A percentile compares a stretch with the other conserved stretches of the same genome.
These are phyloP conservation scores for Cladophialophora yegresii DNA, from an alignment of 2,329 filamentous ascomycete species.

Conservation along the genomic window DNA sequence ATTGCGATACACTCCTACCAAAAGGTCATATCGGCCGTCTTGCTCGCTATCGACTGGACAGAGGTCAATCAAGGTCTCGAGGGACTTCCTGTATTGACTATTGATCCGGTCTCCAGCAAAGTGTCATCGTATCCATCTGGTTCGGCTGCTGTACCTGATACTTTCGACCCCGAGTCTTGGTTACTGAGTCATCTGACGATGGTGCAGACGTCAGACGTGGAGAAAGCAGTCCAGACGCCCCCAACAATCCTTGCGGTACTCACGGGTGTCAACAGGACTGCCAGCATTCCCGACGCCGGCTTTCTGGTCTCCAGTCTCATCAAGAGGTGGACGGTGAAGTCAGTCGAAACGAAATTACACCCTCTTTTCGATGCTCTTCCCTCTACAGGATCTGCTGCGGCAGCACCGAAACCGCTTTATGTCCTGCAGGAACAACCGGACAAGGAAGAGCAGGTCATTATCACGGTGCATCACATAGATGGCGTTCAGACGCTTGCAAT, in stretches of 20 bases:
- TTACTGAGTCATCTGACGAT: conserved; percentile 75
- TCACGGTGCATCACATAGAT: conserved; percentile 12
- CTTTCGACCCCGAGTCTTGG: conserved; percentile 49
- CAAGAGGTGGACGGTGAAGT: conserved; percentile 76
- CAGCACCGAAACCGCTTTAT: conserved; percentile 12
- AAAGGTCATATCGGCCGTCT: conserved; percentile 28
- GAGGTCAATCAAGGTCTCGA: conserved; percentile 44
- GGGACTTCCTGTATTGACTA: conserved; percentile 38
- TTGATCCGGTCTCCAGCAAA: conserved; percentile 26
- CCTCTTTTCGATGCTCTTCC: conserved; percentile 72
- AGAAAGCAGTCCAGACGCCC: conserved; percentile 56
- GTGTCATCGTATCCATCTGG: conserved; percentile 31
- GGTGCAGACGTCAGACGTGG: conserved; percentile 64
- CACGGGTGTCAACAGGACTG: conserved; percentile 59
- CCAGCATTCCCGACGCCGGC: conserved; percentile 57
- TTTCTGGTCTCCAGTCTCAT: conserved; percentile 72
- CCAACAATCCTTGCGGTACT: conserved; percentile 73
- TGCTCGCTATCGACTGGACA: conserved; percentile 40
- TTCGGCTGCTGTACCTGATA: conserved; percentile 35
- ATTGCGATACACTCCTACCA: conserved; percentile 30
- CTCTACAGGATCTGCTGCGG: conserved; percentile 38
- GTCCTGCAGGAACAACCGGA: conserved; percentile 24
- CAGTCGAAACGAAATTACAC: conserved; percentile 67
- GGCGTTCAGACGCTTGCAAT: conserved; percentile 26
- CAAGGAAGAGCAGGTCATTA: conserved; percentile 30